Evolutionary conservation across 1,139 yeast species (phyloP).

Genomic region (Tardiomyces digboiensis): DNA sequence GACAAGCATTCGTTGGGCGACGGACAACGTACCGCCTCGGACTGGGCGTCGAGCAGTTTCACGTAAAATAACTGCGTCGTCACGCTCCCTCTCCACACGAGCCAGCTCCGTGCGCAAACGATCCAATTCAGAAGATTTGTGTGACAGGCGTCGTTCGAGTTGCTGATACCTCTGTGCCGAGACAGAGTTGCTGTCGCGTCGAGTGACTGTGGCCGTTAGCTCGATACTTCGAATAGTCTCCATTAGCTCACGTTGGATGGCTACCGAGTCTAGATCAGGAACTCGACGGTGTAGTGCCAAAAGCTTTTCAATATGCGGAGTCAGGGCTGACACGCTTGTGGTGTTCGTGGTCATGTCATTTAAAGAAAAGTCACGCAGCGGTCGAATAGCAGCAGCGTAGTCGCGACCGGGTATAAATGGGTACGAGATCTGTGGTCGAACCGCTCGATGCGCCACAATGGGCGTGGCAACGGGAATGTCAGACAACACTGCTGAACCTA

Average conservation of each 20-base stretch:
- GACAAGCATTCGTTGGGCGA: slow-evolving; percentile 4
- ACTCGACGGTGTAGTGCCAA: not conserved
- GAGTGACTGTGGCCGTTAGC: not conserved
- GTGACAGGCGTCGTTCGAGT: not conserved
- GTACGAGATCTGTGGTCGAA: not conserved
- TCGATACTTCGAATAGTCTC: not conserved
- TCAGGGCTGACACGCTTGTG: not conserved
- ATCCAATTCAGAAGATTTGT: not conserved
- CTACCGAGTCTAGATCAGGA: not conserved
- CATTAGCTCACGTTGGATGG: not conserved
- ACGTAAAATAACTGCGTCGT: not conserved
- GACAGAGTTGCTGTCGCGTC: no score
- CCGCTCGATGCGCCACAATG: not conserved
- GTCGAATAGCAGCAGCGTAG: no score
- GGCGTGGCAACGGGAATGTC: not conserved
- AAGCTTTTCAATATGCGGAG: not conserved
- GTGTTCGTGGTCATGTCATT: not conserved
- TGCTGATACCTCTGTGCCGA: not conserved
- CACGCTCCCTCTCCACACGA: not conserved
- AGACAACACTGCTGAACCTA: not conserved
- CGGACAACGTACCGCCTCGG: not conserved
- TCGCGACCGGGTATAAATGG: not conserved
- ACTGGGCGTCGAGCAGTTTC: not conserved
- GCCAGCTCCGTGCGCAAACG: not conserved
- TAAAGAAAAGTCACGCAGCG: not conserved